Base-by-base conservation (phyloP, 169 alveolate genomes). In the Pseudocohnilembus persalinus region DNA sequence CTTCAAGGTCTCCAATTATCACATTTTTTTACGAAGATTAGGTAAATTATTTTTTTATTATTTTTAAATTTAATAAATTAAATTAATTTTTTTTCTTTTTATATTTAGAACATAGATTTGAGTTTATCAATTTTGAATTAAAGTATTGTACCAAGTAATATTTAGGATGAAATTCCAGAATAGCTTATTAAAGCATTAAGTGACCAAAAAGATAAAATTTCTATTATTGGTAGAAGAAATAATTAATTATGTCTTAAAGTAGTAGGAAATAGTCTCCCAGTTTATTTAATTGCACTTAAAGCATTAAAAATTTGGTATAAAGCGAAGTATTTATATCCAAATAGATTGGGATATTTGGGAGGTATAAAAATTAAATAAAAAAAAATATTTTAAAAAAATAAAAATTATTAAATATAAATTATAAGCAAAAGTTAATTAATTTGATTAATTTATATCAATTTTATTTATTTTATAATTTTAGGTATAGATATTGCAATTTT, bases 1-100 rank as follows among this genome's bases (percentile, higher is more conserved):
- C 89, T 28, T 94, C 96, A 20, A 86, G 81, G 31, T 96, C 92
- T 35, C 97, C 97, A n/a, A 92, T 93, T 32, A 95, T 95, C 25
- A 89, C 87, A 85, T 91, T 95, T 92, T 64, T 80, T 28, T 93
- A 88, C 77, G 87, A 90, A 68, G 94, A 87, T 29, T 49, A 49
- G 68, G 68, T 49, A 49, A 49, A 4, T 20, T 49, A 89, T 93
- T 30, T 94, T 90, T n/a, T 86, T 93, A 34, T n/a, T 94, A 93
- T 91, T 75, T 91, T 20, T 87, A 91, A 29, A 92, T 93, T 33
- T 95, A 95, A 0, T 76, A 93, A 87, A 88, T 90, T 29, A 81
- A 88, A 31, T 73, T 31, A 25, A 76, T 63, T 31, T 74, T 82
- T 11, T 88, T 93, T 20, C 90, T 85, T 75, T 87, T 90, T 65